A percentile compares a stretch with the other conserved stretches of the same genome.
These are phyloP conservation scores for Pyrenochaeta sp. DNA, from an alignment of 2,329 filamentous ascomycete species.

Conservation along the genomic window DNA sequence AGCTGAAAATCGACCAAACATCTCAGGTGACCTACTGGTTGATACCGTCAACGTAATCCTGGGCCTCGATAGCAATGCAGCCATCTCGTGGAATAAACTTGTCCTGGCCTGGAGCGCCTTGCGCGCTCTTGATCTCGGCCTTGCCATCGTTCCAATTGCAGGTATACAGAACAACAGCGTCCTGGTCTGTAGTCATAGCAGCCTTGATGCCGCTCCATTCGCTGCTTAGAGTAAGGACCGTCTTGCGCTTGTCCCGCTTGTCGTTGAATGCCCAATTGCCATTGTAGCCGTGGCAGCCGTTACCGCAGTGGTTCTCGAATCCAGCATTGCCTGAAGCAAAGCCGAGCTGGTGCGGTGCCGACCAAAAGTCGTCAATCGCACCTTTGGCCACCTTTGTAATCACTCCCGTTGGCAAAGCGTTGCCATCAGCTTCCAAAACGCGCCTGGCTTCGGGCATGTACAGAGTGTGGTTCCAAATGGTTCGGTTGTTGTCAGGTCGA, in stretches of 20 bases:
- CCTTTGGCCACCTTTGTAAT: slow-evolving; percentile 35
- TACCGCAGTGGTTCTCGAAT: slow-evolving; percentile 45
- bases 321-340: slow-evolving; percentile 34
- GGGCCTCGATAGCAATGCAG: slow-evolving; percentile 45
- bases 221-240: slow-evolving; percentile 39
- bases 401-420: slow-evolving; percentile 43
- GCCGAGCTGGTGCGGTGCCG: slow-evolving; percentile 41
- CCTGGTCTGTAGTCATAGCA: slow-evolving; percentile 42
- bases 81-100: slow-evolving; percentile 45
- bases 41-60: slow-evolving; percentile 47
- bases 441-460: slow-evolving; percentile 42
- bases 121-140: slow-evolving; percentile 45
- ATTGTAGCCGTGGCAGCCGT: slow-evolving; percentile 47
- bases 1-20: slow-evolving; percentile 16
- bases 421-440: slow-evolving; percentile 34
- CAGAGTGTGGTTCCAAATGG: slow-evolving; percentile 45
- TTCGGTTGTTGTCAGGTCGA: slow-evolving; percentile 41
- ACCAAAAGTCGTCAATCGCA: slow-evolving; percentile 43
- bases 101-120: slow-evolving; percentile 37
- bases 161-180: slow-evolving; percentile 44
- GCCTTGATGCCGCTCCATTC: slow-evolving; percentile 44
- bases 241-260: slow-evolving; percentile 28
- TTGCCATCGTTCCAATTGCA: slow-evolving; percentile 49
- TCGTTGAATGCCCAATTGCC: slow-evolving; percentile 41
- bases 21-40: slow-evolving; percentile 39